These are phyloP conservation scores for Haplographium delicatum DNA, from an alignment of 495 filamentous ascomycete genomes.

Conservation along the genomic window DNA sequence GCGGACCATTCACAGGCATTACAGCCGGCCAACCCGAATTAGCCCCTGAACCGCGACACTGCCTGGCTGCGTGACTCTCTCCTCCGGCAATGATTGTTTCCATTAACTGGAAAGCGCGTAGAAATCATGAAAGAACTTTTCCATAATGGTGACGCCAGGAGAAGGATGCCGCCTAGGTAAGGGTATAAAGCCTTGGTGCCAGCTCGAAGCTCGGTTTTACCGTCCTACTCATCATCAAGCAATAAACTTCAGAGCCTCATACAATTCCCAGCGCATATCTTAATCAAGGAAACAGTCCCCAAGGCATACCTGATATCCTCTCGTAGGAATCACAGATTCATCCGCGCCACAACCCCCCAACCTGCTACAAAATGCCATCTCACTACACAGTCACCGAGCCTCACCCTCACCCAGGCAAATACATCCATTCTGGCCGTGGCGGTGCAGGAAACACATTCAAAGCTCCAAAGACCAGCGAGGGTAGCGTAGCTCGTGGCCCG, in stretches of 20 bases:
- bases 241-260: conserved; percentile 11
- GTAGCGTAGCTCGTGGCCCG: conserved; percentile 46
- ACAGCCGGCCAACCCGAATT: neutral
- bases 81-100: conserved; percentile 16
- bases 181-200: conserved; percentile 20
- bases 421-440: conserved; percentile 76
- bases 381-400: conserved; percentile 71
- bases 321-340: neutral
- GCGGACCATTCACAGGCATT: conserved; percentile 5
- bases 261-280: neutral
- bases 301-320: neutral
- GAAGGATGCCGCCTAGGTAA: neutral
- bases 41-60: neutral
- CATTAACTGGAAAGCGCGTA: conserved; percentile 15
- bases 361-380: conserved; percentile 22
- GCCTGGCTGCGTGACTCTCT: neutral
- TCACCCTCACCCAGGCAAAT: conserved; percentile 64
- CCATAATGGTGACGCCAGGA: conserved; percentile 1
- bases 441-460: conserved; percentile 84
- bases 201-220: too few species aligned
- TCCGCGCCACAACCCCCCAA: neutral
- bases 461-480: conserved; percentile 50
- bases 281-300: neutral
- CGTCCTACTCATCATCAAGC: conserved; percentile 8
- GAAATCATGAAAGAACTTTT: conserved; percentile 3